Conservation (phyloP, 2,329 filamentous ascomycete genomes). For the Fusarium falciforme region DNA sequence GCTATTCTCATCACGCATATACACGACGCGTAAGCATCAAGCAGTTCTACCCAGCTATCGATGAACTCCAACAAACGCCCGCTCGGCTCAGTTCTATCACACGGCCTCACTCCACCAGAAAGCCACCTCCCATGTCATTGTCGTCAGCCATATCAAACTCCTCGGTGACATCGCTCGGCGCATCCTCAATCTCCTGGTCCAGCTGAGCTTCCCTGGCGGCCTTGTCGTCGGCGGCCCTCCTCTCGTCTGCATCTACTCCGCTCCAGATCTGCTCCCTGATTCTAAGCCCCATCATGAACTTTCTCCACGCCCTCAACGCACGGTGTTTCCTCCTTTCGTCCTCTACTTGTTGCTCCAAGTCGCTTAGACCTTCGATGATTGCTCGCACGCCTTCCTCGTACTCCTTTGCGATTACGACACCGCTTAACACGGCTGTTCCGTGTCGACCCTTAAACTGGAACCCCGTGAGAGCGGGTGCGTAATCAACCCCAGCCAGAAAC, state of each 20-base stretch:
- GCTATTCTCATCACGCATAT: neutral
- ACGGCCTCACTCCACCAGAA: constrained; percentile 51
- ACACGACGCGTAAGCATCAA: neutral
- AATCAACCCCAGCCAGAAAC: constrained; percentile 81
- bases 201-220: constrained; percentile 51
- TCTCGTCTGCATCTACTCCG: constrained; percentile 62
- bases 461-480: constrained; percentile 88
- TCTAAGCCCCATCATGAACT: constrained; percentile 80
- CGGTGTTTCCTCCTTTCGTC: constrained; percentile 78
- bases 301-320: constrained; percentile 73
- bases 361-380: constrained; percentile 74
- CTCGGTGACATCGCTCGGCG: constrained; percentile 55
- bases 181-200: constrained; percentile 50
- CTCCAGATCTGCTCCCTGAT: constrained; percentile 80
- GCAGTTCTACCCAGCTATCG: neutral
- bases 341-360: constrained; percentile 73
- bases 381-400: constrained; percentile 77
- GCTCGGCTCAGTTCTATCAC: neutral
- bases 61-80: neutral
- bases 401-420: constrained; percentile 80
- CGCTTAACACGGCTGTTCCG: constrained; percentile 85
- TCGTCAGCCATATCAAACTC: constrained; percentile 58
- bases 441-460: constrained; percentile 89
- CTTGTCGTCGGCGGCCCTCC: constrained; percentile 53
- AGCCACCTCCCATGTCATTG: constrained; percentile 60